Evolutionary conservation across 768 basidiomycete genomes (phyloP).

Genomic region (Phanerodontia chrysosporium): DNA sequence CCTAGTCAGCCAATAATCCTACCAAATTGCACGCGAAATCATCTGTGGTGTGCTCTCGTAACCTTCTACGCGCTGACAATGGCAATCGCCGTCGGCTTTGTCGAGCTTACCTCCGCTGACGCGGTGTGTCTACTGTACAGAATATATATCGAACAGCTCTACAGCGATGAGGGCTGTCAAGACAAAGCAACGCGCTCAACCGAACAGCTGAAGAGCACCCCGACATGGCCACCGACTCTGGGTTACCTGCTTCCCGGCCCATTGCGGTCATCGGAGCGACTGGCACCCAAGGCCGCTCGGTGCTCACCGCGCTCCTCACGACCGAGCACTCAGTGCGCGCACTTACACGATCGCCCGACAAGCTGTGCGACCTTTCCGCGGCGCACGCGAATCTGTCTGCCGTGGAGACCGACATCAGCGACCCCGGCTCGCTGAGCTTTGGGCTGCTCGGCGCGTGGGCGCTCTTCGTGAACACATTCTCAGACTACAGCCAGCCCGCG

Average conservation of each 20-base stretch:
- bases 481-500: slow-evolving; percentile 9
- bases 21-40: neutral
- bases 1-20: neutral
- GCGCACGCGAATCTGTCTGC: neutral
- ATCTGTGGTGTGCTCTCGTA: neutral
- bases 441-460: slow-evolving; percentile 4
- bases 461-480: slow-evolving; percentile 9
- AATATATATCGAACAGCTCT: too few species aligned
- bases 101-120: too few species aligned
- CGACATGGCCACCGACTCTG: neutral
- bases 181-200: too few species aligned
- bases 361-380: neutral
- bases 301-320: neutral
- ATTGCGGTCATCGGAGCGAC: slow-evolving; percentile 5
- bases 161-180: too few species aligned
- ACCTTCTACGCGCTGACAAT: neutral
- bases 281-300: neutral
- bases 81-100: neutral
- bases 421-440: neutral
- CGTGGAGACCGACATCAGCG: slow-evolving; percentile 4
- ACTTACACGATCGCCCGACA: neutral
- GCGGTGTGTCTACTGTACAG: too few species aligned
- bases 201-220: neutral
- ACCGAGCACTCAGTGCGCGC: neutral
- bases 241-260: neutral